Evolutionary conservation across 1,139 yeast species (phyloP).

Genomic region (Hansenula sp.): DNA sequence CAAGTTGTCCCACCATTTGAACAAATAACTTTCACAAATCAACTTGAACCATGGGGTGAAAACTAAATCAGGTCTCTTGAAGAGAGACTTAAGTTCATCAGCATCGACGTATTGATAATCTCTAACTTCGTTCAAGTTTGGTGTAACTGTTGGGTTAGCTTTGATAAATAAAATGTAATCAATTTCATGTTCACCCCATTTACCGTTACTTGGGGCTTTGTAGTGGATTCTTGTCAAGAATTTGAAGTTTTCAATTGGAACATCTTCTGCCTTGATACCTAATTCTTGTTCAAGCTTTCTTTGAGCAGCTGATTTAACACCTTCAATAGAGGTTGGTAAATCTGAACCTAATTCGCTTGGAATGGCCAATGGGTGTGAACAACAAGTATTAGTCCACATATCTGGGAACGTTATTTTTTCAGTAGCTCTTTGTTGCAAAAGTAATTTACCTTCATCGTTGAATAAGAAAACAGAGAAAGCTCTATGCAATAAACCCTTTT

Average conservation of each 20-base stretch:
- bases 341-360: slow-evolving; percentile 68
- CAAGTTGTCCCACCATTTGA: slow-evolving; percentile 89
- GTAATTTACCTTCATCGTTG: slow-evolving; percentile 67
- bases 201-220: slow-evolving; percentile 75
- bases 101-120: slow-evolving; percentile 73
- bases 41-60: slow-evolving; percentile 99
- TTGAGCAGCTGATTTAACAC: slow-evolving; percentile 85
- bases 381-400: slow-evolving; percentile 98
- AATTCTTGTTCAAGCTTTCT: slow-evolving; percentile 90
- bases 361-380: slow-evolving; percentile 93
- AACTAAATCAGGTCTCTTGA: slow-evolving; percentile 52
- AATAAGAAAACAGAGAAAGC: slow-evolving; percentile 94
- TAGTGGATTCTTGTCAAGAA: slow-evolving; percentile 93
- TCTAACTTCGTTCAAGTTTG: slow-evolving; percentile 79
- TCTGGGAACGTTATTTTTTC: slow-evolving; percentile 95
- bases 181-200: slow-evolving; percentile 98
- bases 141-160: slow-evolving; percentile 46
- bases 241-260: slow-evolving; percentile 67
- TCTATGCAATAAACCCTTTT: slow-evolving; percentile 82
- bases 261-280: slow-evolving; percentile 64
- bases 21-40: slow-evolving; percentile 85
- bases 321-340: slow-evolving; percentile 58
- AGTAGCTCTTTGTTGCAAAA: slow-evolving; percentile 90
- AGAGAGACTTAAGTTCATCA: slow-evolving; percentile 69
- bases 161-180: slow-evolving; percentile 86